Evolutionary conservation across 192 early-diverging fungal species (phyloP).

Genomic region (Spizellomyces sp.): DNA sequence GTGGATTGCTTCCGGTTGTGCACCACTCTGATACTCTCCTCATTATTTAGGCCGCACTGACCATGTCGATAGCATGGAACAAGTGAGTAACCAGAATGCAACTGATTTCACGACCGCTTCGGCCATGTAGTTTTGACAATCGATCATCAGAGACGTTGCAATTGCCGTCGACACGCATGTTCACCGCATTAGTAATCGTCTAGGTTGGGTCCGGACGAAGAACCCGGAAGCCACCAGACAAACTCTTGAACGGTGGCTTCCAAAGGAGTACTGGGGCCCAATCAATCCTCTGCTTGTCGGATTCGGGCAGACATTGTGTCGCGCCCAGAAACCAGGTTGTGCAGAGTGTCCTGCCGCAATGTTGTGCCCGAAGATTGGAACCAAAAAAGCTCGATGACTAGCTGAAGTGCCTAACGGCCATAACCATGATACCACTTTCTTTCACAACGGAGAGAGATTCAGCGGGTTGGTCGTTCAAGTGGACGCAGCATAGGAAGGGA

Average conservation of each 20-base stretch:
- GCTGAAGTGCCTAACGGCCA: no score
- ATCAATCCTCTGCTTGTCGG: slow-evolving; percentile 92
- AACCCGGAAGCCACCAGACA: slow-evolving; percentile 81
- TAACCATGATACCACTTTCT: no score
- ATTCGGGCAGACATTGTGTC: slow-evolving; percentile 84
- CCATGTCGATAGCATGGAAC: slow-evolving; percentile 85
- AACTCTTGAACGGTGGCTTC: slow-evolving; percentile 80
- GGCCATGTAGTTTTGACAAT: background rate
- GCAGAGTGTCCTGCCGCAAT: slow-evolving; percentile 76
- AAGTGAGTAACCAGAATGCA: slow-evolving; percentile 43
- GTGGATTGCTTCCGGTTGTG: background rate
- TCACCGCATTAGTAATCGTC: slow-evolving; percentile 82
- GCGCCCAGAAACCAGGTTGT: slow-evolving; percentile 75
- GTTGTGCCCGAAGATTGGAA: slow-evolving; percentile 52
- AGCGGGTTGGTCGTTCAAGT: no score
- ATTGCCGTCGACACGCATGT: slow-evolving; percentile 98
- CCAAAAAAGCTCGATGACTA: background rate
- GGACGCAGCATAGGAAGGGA: no score
- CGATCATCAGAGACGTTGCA: slow-evolving; percentile 60
- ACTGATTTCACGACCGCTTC: background rate
- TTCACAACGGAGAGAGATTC: no score
- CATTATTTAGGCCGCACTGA: slow-evolving; percentile 64
- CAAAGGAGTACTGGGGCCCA: slow-evolving; percentile 77
- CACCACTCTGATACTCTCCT: background rate
- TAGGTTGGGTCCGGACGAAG: slow-evolving; percentile 84